These are phyloP conservation scores for Tremella fuciformis DNA, from an alignment of 768 basidiomycete genomes.

Conservation along the genomic window DNA sequence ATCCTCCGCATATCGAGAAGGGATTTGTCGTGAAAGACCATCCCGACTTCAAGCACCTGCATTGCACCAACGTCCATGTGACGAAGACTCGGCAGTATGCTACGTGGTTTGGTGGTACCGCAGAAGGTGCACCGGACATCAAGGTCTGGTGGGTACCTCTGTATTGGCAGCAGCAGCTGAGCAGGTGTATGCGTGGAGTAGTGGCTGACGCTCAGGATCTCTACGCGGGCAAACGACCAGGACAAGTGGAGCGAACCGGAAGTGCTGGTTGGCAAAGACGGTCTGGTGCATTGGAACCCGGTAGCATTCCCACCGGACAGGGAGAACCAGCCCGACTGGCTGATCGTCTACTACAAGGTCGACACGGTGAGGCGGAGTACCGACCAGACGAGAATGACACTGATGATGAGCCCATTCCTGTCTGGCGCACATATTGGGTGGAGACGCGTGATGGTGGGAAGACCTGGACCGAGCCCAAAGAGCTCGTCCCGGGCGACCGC, in stretches of 20 bases:
- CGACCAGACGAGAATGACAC: neutral
- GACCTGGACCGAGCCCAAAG: conserved; percentile 17
- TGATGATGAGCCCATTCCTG: conserved; percentile 13
- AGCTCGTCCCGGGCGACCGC: conserved; percentile 21
- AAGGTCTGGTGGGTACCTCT: conserved; percentile 22
- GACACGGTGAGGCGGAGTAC: conserved; percentile 13
- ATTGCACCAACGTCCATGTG: conserved; percentile 16
- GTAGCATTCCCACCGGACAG: conserved; percentile 18
- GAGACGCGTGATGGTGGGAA: conserved; percentile 17
- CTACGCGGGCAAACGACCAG: conserved; percentile 5
- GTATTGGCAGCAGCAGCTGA: neutral
- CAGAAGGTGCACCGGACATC: conserved; percentile 20
- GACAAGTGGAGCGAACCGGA: conserved; percentile 5
- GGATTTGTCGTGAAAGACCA: conserved; percentile 14
- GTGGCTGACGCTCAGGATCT: conserved; percentile 9
- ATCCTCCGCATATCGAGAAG: conserved; percentile 1
- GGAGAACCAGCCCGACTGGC: neutral
- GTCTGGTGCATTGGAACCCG: conserved; percentile 26
- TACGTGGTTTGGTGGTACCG: conserved; percentile 28
- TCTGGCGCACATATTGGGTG: conserved; percentile 18
- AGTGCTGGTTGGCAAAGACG: conserved; percentile 10
- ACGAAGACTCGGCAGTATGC: conserved; percentile 4
- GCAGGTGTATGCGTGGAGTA: neutral
- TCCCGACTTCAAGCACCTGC: conserved; percentile 12
- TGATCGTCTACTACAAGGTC: conserved; percentile 21